Conservation (phyloP, 305 asterid species). For the Fraxinus albicans region DNA sequence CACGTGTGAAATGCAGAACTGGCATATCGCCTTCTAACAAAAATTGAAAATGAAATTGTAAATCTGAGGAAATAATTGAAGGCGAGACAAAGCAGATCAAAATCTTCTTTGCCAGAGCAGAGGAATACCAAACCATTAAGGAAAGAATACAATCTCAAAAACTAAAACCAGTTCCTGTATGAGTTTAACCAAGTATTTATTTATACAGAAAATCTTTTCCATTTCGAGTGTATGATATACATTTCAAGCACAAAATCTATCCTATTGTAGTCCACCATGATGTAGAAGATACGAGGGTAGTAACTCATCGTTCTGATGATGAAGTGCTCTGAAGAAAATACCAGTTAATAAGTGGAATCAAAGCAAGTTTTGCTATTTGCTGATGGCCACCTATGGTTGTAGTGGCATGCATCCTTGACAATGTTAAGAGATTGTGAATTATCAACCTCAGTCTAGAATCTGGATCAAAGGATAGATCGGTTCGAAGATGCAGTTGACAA, state of each 20-base stretch:
- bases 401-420: background rate
- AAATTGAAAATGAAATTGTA: background rate
- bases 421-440: background rate
- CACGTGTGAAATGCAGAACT: slow-evolving; percentile 20
- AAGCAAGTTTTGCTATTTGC: background rate
- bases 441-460: background rate
- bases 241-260: background rate
- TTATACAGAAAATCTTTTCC: background rate
- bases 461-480: background rate
- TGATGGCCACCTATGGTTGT: background rate
- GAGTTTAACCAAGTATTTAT: background rate
- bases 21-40: background rate
- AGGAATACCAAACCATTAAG: background rate
- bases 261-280: background rate
- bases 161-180: background rate
- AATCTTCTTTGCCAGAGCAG: background rate
- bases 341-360: background rate
- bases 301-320: background rate
- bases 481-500: background rate
- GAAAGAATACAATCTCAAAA: background rate
- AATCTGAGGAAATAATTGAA: slow-evolving; percentile 8
- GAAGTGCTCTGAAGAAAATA: background rate
- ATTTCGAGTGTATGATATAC: background rate
- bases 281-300: background rate
- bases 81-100: background rate